Evolutionary conservation across 768 basidiomycete genomes (phyloP).

Genomic region (Hygrophoropsis aurantiaca): DNA sequence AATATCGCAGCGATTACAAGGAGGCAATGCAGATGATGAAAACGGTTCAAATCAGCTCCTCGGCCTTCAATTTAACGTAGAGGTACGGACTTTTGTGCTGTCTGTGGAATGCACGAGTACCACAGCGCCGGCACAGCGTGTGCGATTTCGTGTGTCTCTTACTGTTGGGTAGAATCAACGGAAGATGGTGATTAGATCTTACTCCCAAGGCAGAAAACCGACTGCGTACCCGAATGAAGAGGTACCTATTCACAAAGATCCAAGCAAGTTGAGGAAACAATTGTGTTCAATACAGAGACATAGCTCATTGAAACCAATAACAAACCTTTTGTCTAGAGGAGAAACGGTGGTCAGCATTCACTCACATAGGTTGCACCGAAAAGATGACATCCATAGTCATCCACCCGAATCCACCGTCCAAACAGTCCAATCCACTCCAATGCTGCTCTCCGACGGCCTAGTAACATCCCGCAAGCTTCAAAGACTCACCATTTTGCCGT

Average conservation of each 20-base stretch:
- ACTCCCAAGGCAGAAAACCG: not conserved
- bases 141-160: constrained; percentile 97
- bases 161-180: constrained; percentile 42
- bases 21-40: not conserved
- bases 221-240: constrained; percentile 88
- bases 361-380: not conserved
- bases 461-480: constrained; percentile 5
- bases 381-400: constrained; percentile 34
- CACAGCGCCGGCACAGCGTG: constrained; percentile 97
- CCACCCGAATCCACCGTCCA: constrained; percentile 32
- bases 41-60: not conserved
- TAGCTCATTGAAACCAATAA: constrained; percentile 14
- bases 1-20: constrained; percentile 7
- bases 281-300: constrained; percentile 13
- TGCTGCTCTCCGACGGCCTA: constrained; percentile 9
- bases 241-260: constrained; percentile 63
- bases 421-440: constrained; percentile 18
- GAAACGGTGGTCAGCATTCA: constrained; percentile 18
- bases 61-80: not conserved
- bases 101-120: constrained; percentile 93
- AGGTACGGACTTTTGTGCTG: constrained; percentile 88
- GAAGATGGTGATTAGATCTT: not conserved
- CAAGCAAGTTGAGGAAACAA: not conserved
- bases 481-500: constrained; percentile 48
- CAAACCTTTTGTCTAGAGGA: constrained; percentile 80